Evolutionary conservation across 352 stramenopile genomes (phyloP), one percentile per base, ranked within the genome.

Genomic region (Pythium coloratum): DNA sequence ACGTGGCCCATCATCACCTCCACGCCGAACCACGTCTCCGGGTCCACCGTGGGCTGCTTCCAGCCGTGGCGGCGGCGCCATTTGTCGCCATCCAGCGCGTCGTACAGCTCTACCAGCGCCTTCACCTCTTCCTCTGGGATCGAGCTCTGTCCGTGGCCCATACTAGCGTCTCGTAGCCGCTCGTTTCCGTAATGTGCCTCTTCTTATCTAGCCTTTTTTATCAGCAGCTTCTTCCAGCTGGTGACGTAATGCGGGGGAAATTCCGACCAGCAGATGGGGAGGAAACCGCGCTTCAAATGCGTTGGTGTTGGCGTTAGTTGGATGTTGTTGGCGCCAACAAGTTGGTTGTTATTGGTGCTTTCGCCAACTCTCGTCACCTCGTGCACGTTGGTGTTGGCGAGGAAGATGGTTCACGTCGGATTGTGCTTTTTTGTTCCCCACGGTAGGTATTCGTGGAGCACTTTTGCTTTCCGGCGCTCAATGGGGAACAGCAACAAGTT

Each of bases 91-190:
- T 71, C 76, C 14, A 92, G 81, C 55, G 82, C 82, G 62, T 92
- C 80, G 68, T 84, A 89, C 12, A 94, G 71, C 53, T 90, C 86
- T 32, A 91, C 71, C 56, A 94, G 83, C 69, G 78, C 84, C 42
- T 65, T 56, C 64, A 90, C 69, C 72, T 94, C 86, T 13, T 82
- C 75, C 33, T 76, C 62, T 32, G 86, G 84, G 60, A 94, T 88
- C 18, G 86, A 90, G 67, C 83, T 92, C 78, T 90, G 86, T 64
- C 84, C 84, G 67, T 92, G 84, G 54, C 86, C 86, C 86, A 94
- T 93, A 30, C 46, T 53, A 6, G 14, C 46, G 46, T 53, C n/a
- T 13, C 18, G 4, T 53, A 53, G 46, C 46, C n/a, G 46, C 46
- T 53, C n/a, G 46, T 32, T 53, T 53, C 36, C 12, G 7, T 44